Percentiles rank a stretch among this genome's conserved stretches.
These are phyloP conservation scores for Hsuehochloa calcarea DNA, from an alignment of 176 grass and related monocot species.

Conservation along the genomic window DNA sequence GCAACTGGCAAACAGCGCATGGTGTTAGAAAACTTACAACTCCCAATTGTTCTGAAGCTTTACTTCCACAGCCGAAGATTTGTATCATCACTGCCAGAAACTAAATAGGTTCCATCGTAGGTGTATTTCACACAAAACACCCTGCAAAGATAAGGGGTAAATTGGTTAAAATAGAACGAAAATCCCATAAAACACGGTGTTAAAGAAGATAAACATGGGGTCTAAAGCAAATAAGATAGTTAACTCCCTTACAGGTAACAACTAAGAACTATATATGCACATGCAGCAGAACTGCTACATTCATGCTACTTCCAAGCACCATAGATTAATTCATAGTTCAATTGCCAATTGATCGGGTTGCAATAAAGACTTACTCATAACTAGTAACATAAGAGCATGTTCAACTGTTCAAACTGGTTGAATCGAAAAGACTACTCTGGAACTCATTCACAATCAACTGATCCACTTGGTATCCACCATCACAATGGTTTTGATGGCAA, in stretches of 20 bases:
- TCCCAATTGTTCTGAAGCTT: slow-evolving; percentile 92
- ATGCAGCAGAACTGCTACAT: not conserved
- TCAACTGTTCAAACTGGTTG: not conserved
- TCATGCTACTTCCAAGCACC: not conserved
- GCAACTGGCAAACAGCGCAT: not conserved
- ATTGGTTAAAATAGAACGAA: slow-evolving; percentile 19
- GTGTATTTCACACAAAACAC: slow-evolving; percentile 94
- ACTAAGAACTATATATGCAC: not conserved
- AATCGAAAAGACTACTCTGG: not conserved
- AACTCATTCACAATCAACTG: not conserved
- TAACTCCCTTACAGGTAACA: not conserved
- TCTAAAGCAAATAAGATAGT: not conserved
- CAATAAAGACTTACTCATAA: not conserved
- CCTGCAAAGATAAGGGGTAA: slow-evolving; percentile 42
- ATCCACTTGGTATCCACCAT: not conserved
- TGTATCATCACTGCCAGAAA: slow-evolving; percentile 98
- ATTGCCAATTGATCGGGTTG: not conserved
- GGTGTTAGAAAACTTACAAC: slow-evolving; percentile 56
- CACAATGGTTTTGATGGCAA: not conserved
- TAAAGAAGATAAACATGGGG: slow-evolving; percentile 3
- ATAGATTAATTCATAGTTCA: not conserved
- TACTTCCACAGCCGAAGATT: slow-evolving; percentile 94
- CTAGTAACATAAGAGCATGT: not conserved
- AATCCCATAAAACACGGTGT: not conserved
- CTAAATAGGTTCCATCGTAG: slow-evolving; percentile 81